Conservation (phyloP, 2,329 filamentous ascomycete species). For the Elsinoe necatrix region DNA sequence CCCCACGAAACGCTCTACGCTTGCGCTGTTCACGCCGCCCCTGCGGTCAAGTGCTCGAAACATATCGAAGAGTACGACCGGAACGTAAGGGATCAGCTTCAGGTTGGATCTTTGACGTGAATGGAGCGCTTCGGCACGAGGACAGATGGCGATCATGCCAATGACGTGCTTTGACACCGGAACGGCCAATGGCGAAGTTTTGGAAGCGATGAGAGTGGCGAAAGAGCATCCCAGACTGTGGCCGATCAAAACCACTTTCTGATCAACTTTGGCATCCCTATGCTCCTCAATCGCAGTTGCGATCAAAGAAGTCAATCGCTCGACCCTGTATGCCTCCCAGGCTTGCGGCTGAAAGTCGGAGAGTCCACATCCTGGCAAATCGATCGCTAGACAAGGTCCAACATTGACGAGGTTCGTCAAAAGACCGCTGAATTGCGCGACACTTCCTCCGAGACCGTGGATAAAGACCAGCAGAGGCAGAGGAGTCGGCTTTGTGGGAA, state of each 20-base stretch:
- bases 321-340: slow-evolving; percentile 72
- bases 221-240: slow-evolving; percentile 88
- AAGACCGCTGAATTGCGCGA: slow-evolving; percentile 77
- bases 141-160: slow-evolving; percentile 75
- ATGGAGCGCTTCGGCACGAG: slow-evolving; percentile 52
- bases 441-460: slow-evolving; percentile 86
- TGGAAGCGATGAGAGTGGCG: slow-evolving; percentile 60
- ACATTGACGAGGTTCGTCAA: slow-evolving; percentile 73
- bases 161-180: slow-evolving; percentile 56
- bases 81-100: slow-evolving; percentile 57
- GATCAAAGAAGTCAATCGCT: slow-evolving; percentile 67
- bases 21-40: slow-evolving; percentile 68
- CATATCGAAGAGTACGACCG: slow-evolving; percentile 63
- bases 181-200: slow-evolving; percentile 44
- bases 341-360: slow-evolving; percentile 63
- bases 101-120: slow-evolving; percentile 36
- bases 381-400: slow-evolving; percentile 77
- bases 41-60: slow-evolving; percentile 70
- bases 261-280: slow-evolving; percentile 52
- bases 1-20: slow-evolving; percentile 71
- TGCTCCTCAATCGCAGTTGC: slow-evolving; percentile 65
- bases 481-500: slow-evolving; percentile 63
- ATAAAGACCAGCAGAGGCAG: slow-evolving; percentile 83
- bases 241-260: slow-evolving; percentile 70
- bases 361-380: slow-evolving; percentile 80